Conservation (phyloP, 192 early-diverging fungal species). For the Gigaspora rosea region DNA sequence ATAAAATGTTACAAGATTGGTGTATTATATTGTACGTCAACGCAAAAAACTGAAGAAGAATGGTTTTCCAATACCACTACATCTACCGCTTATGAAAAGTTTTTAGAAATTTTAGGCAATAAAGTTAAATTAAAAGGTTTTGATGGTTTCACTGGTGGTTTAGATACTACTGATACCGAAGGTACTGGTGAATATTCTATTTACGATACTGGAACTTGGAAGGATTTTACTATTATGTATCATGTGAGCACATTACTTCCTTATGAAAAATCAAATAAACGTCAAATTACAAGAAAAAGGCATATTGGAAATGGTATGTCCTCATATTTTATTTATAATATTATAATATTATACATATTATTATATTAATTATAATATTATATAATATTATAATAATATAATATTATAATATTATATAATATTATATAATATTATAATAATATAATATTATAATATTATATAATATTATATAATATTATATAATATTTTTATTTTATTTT, state of each 20-base stretch:
- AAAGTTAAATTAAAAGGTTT: constrained; percentile 73
- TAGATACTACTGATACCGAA: constrained; percentile 69
- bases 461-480: too few relatives aligned
- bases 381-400: too few relatives aligned
- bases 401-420: too few relatives aligned
- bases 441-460: too few relatives aligned
- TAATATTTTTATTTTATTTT: too few relatives aligned
- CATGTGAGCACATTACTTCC: constrained; percentile 78
- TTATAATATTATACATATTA: too few relatives aligned
- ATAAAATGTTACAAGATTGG: constrained; percentile 73
- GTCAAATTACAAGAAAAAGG: constrained; percentile 67
- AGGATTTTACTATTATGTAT: constrained; percentile 75
- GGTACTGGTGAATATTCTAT: constrained; percentile 70
- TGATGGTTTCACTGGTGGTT: constrained; percentile 73
- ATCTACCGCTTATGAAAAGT: constrained; percentile 58
- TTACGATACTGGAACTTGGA: constrained; percentile 64
- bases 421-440: too few relatives aligned
- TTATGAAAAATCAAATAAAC: constrained; percentile 62
- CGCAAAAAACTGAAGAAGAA: constrained; percentile 75
- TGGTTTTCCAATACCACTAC: constrained; percentile 71
- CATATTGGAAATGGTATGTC: constrained; percentile 59
- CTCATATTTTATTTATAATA: neutral
- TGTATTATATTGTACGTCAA: constrained; percentile 66
- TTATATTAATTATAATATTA: too few relatives aligned
- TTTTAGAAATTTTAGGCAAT: constrained; percentile 70